Conservation (phyloP, 495 filamentous ascomycete species). For the Hyaloscypha bicolor region DNA sequence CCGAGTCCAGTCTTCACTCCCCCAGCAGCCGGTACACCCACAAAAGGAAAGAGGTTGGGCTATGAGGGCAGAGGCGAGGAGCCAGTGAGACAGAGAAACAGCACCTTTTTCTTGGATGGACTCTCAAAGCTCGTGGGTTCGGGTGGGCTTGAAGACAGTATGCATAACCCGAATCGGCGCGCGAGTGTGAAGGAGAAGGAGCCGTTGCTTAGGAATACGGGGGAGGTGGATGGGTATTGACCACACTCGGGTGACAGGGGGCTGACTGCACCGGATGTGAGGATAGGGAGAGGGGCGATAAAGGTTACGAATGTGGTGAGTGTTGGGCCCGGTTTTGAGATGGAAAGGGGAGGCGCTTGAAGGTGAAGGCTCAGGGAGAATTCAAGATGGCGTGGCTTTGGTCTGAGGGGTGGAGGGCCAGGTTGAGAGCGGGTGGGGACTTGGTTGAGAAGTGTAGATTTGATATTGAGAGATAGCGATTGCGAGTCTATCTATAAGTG, state of each 20-base stretch:
- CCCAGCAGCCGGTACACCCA: neutral
- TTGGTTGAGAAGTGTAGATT: conserved; percentile 28
- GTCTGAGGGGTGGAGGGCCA: conserved; percentile 24
- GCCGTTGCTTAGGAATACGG: conserved; percentile 1
- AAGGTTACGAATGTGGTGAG: conserved; percentile 11
- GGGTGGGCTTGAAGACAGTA: conserved; percentile 21
- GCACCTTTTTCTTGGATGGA: conserved; percentile 3
- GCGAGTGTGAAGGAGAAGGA: neutral
- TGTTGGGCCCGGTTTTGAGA: conserved; percentile 5
- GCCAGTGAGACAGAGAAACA: neutral
- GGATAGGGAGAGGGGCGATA: neutral
- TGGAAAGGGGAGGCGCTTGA: neutral
- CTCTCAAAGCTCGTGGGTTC: conserved; percentile 1
- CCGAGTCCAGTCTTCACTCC: conserved; percentile 15
- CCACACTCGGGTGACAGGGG: conserved; percentile 21
- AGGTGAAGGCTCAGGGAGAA: neutral
- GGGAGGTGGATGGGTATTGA: conserved; percentile 12
- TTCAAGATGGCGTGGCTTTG: conserved; percentile 20
- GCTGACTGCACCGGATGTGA: neutral
- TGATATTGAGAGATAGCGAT: neutral
- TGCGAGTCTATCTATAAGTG: too few relatives aligned
- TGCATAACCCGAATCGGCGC: conserved; percentile 16
- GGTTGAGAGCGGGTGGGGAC: conserved; percentile 17
- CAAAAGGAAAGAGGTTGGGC: neutral
- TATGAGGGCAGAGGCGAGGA: neutral